These are phyloP conservation scores for Dillenia suffruticosa DNA, from an alignment of 164 flowering plant species.

Conservation along the genomic window DNA sequence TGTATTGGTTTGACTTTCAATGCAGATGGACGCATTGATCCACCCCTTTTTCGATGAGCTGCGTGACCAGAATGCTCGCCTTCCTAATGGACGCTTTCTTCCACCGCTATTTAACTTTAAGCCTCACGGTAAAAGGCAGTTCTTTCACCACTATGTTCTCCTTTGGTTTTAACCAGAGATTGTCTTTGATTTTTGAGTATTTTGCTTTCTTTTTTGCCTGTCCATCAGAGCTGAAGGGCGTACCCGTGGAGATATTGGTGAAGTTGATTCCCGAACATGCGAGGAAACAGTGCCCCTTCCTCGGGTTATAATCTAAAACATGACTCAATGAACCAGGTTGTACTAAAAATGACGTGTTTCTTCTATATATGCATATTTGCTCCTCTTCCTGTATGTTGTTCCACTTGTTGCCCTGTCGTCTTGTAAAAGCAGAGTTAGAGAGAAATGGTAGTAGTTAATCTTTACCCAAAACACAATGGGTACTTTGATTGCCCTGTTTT, in stretches of 20 bases:
- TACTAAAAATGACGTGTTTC: background rate
- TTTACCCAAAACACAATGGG: conserved; percentile 13
- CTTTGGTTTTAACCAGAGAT: too few relatives aligned
- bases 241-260: conserved; percentile 39
- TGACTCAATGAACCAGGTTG: background rate
- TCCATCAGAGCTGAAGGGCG: conserved; percentile 52
- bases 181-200: background rate
- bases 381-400: background rate
- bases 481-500: conserved; percentile 16
- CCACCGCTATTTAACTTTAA: conserved; percentile 88
- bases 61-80: conserved; percentile 56
- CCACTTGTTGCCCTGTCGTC: conserved; percentile 6
- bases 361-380: conserved; percentile 4
- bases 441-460: conserved; percentile 13
- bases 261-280: conserved; percentile 72
- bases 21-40: conserved; percentile 64
- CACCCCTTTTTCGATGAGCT: conserved; percentile 83
- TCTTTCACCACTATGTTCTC: background rate
- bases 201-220: background rate
- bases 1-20: conserved; percentile 1
- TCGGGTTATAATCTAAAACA: conserved; percentile 27
- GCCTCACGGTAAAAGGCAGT: conserved; percentile 47
- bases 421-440: conserved; percentile 25
- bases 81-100: conserved; percentile 75
- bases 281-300: conserved; percentile 51